Base-by-base conservation (phyloP, 2,329 filamentous ascomycete species). In the Thielaviopsis euricoi region DNA sequence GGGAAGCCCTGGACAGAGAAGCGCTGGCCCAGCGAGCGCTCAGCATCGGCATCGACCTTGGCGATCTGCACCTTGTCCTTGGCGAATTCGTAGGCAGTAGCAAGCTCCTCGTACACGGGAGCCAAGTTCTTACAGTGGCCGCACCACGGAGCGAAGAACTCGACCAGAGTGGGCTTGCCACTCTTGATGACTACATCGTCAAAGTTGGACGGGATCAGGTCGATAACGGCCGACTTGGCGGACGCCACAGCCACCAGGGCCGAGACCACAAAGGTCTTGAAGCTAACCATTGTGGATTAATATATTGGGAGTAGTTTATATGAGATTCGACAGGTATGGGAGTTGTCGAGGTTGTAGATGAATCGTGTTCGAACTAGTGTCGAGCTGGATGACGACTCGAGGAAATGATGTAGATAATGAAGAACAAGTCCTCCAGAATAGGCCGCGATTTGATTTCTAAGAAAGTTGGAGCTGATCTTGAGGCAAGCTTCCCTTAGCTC, bases 131-230 rank as follows among this genome's bases (percentile, higher is more conserved):
- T 97, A 88, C 93, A 98, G 79, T 98, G 93, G 33, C 93, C 94
- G 68, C 93, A 98, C 93, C 93, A 98, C 23, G 91, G 90, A 37
- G 93, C 93, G 69, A 95, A 97, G 80, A 98, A 98, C 71, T 97
- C 90, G 65, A 97, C 89, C 25, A 98, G 83, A 0, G 93, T 90
- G 50, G 93, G 91, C 76, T 95, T 97, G 71, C 89, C 89, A 52
- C 87, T 91, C 70, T 94, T 82, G 61, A 95, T 78, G 63, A 95
- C 89, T 58, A 95, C 78, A 53, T 85, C 75, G 76, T 97, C 91
- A 71, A 98, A 98, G 77, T 96, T 98, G 66, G 76, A 76, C 58
- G 91, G 89, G 61, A 86, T 83, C 61, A 98, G 84, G 71, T 97
- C 91, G 65, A 95, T 77, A 63, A 98, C 93, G 58, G 87, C 86